phyloP scores from a whole-genome alignment of 495 filamentous ascomycete genomes.

The Bathelium albidoporum region DNA sequence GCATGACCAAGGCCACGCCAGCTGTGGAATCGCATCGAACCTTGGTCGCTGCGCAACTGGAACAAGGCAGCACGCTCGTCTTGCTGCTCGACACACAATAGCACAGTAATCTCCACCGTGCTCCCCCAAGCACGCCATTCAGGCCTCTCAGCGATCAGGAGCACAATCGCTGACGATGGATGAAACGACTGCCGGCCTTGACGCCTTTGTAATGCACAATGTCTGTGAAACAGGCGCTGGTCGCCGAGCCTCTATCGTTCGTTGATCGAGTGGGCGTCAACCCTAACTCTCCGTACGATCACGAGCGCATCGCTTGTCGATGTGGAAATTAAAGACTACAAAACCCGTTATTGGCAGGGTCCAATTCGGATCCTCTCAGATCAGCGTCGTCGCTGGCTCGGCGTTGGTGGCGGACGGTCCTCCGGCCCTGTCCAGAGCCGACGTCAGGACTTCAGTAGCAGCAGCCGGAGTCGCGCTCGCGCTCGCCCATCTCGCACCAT shows the following conservation, averaged over 20 bases:
- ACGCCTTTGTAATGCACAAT: background rate
- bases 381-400: background rate
- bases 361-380: background rate
- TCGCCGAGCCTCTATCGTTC: background rate
- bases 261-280: too few relatives aligned
- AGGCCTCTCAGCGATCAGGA: background rate
- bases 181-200: background rate
- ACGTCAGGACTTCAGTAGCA: background rate
- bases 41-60: background rate
- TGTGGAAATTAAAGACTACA: slow-evolving; percentile 3
- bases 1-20: slow-evolving; percentile 4
- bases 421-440: background rate
- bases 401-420: background rate
- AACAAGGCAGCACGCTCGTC: background rate
- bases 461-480: background rate
- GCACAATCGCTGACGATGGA: background rate
- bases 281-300: background rate
- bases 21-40: slow-evolving; percentile 1
- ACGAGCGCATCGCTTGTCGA: background rate
- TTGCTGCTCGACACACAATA: background rate
- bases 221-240: background rate
- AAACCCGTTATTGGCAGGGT: background rate
- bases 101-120: background rate
- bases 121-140: background rate
- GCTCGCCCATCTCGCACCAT: too few relatives aligned